Base-by-base conservation (phyloP, 192 early-diverging fungal species). In the Backusella sp. region DNA sequence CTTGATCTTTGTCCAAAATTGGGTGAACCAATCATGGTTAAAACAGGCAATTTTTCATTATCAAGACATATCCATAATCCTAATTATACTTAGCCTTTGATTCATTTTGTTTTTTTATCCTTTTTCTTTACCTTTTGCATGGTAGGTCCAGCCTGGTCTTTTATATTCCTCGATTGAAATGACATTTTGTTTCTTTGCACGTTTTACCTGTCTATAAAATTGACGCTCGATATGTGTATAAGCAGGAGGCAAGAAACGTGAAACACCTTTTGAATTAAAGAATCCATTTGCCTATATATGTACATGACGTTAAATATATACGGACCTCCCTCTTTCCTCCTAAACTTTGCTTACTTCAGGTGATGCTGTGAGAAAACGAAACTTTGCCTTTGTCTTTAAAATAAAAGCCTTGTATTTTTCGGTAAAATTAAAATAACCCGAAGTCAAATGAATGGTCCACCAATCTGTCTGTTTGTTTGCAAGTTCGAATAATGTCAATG, bases 401-500 rank as follows among this genome's bases (percentile, higher is more conserved):
- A 97, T 89, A 44, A 82, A 79, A n/a, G 80, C 39, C 46, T 91
- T 90, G 83, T 94, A 91, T 15, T 80, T 72, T 26, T 88, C 70
- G 0, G 94, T 93, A 69, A 99, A 92, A 83, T 99, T 99, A 72
- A 99, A 94, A 73, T 99, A 99, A 46, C 95, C 96, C 11, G 96
- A 95, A 1, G 94, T 92, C 70, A 98, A 90, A 72, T 88, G 73
- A 14, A 91, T 84, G 14, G 85, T 91, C 80, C 91, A 91, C 32
- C 78, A 79, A n/a, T 78, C 62, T 44, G 81, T 72, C 5, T 84
- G 76, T 37, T 37, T 69, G 68, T 88, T 74, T 8, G 88, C 77
- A 4, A 86, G 56, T 6, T 90, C 81, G n/a, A 98, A 79, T 36
- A 99, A 82, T 6, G 77, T 79, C 4, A 87, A 37, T 67, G 94